These are phyloP conservation scores for Stentor coeruleus DNA, from an alignment of 73 alveolate species.

Conservation along the genomic window DNA sequence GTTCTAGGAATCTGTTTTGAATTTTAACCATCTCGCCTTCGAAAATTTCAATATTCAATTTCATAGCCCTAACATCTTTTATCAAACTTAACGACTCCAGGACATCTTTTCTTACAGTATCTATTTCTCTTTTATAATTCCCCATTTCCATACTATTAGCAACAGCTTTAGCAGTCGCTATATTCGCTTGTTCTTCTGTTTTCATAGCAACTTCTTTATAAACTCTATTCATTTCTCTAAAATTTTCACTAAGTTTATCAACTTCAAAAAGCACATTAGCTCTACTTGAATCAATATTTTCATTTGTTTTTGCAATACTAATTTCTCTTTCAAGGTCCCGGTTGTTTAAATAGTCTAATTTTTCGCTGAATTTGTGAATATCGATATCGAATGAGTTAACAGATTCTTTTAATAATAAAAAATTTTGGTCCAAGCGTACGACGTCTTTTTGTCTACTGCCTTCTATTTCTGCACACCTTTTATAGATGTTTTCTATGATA, in stretches of 20 bases:
- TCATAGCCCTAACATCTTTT: background rate
- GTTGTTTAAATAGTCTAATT: background rate
- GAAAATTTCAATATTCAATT: background rate
- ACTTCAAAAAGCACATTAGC: background rate
- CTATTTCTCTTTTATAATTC: background rate
- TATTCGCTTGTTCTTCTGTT: slow-evolving; percentile 20
- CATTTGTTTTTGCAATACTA: background rate
- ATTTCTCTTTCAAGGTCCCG: background rate
- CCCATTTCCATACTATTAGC: background rate
- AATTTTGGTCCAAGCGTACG: background rate
- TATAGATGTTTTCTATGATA: background rate
- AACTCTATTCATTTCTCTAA: slow-evolving; percentile 5
- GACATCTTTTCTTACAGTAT: background rate
- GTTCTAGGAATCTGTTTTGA: background rate
- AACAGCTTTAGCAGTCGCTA: background rate
- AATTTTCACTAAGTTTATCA: background rate
- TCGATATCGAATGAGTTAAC: background rate
- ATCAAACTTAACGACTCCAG: background rate
- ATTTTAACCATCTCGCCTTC: background rate
- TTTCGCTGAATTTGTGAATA: background rate
- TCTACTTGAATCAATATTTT: background rate
- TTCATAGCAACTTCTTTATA: background rate
- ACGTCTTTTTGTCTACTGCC: slow-evolving; percentile 15
- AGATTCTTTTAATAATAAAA: background rate
- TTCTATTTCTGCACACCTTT: background rate